Evolutionary conservation across 805 yeast genomes (phyloP).

Genomic region (Candida golubevii): DNA sequence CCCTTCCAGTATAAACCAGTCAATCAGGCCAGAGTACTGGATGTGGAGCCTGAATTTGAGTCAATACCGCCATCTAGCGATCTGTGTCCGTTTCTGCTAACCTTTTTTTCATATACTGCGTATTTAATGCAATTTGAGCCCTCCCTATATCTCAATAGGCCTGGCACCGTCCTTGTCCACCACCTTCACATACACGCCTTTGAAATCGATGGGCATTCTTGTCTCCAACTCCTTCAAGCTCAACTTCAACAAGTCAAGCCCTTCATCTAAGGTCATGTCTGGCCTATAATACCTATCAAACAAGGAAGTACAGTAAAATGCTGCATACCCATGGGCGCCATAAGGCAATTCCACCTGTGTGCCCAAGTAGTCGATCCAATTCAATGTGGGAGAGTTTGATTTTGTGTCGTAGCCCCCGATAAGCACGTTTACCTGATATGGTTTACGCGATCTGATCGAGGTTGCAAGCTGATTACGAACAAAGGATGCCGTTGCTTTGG

Average conservation of each 20-base stretch:
- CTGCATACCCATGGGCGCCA: slow-evolving; percentile 99
- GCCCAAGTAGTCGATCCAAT: slow-evolving; percentile 92
- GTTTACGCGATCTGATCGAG: slow-evolving; percentile 82
- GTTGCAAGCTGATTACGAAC: slow-evolving; percentile 85
- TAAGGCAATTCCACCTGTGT: slow-evolving; percentile 88
- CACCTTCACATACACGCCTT: slow-evolving; percentile 71
- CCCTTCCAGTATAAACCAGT: too few species aligned
- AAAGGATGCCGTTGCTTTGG: slow-evolving; percentile 83
- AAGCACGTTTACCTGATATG: slow-evolving; percentile 89
- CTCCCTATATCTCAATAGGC: slow-evolving; percentile 25
- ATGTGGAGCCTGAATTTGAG: too few species aligned
- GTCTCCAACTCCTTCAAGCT: slow-evolving; percentile 76
- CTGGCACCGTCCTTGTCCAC: slow-evolving; percentile 61
- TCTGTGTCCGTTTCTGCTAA: too few species aligned
- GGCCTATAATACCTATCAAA: slow-evolving; percentile 85
- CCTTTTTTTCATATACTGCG: too few species aligned
- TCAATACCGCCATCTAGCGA: too few species aligned
- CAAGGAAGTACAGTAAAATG: slow-evolving; percentile 85
- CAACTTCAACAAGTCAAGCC: slow-evolving; percentile 62
- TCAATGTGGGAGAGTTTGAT: slow-evolving; percentile 58
- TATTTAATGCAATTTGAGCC: not conserved
- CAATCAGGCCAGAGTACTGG: too few species aligned
- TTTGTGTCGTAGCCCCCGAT: slow-evolving; percentile 76
- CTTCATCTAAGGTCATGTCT: slow-evolving; percentile 73
- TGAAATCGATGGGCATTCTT: slow-evolving; percentile 92